Base-by-base conservation (phyloP, 805 yeast species). In the Nakazawaea pomicola region DNA sequence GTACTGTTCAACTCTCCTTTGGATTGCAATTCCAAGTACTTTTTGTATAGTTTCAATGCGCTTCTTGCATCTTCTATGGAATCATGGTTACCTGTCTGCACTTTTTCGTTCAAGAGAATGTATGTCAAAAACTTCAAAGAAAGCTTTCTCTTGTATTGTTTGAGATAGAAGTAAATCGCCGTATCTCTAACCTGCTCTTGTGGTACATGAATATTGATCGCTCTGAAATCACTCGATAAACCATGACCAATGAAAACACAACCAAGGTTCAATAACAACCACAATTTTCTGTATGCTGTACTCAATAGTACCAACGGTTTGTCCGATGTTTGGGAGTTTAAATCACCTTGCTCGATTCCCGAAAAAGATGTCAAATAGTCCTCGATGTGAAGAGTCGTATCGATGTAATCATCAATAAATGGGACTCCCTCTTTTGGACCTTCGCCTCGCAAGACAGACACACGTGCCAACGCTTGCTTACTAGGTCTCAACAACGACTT, bases 221-320 rank as follows among this genome's bases (percentile, higher is more conserved):
- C 85, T 52, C 97, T 71, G 68, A 93, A 93, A 64, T 93, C 99
- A 50, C 88, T 89, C 30, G 74, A 71, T 45, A 93, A 68, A 2
- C 97, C 96, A 64, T 93, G 99, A 0, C 99, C 99, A 24, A 93
- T 89, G 65, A 93, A 91, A 0, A 84, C 75, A 56, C 95, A 88
- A 0, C 97, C 97, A 43, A 89, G 55, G 54, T 91, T 93, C 45
- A 93, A 66, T 37, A 93, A 67, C 16, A 93, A 65, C 99, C 99
- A 95, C 30, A 93, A 72, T 52, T 85, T 78, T 45, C 97, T 68
- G 58, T 91, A 93, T 1, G 95, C 87, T 0, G 87, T 80, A 53
- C 85, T 91, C 43, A 85, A 65, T 0, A 85, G 75, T 1, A 90
- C 96, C 33, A 95, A 68, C 3, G 84, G 72, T 51, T 80, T 80